Conservation (phyloP, 768 basidiomycete genomes). For the Tremella fuciformis region DNA sequence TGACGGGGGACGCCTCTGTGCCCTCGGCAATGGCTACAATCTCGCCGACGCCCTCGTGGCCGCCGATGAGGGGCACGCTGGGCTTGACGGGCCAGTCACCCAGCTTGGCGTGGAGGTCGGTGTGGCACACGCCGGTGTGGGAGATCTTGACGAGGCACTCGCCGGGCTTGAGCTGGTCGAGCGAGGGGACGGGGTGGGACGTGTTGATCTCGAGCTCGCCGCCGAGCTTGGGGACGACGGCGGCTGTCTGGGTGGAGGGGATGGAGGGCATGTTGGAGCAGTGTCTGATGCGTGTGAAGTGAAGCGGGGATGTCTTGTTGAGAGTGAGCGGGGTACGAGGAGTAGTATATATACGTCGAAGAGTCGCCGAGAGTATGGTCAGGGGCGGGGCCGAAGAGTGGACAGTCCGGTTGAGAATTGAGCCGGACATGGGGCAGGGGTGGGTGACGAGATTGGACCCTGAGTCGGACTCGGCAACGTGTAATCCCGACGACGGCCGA, state of each 20-base stretch:
- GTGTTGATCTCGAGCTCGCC: slow-evolving; percentile 19
- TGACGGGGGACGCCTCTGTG: slow-evolving; percentile 60
- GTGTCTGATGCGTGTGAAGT: background rate
- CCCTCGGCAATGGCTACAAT: slow-evolving; percentile 74
- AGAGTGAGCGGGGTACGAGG: too few relatives aligned
- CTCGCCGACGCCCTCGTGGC: slow-evolving; percentile 79
- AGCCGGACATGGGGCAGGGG: too few relatives aligned
- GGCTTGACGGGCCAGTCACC: slow-evolving; percentile 72
- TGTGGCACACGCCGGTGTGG: slow-evolving; percentile 78
- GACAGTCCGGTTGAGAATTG: too few relatives aligned
- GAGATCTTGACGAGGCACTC: slow-evolving; percentile 64
- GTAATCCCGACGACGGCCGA: too few relatives aligned
- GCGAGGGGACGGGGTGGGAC: slow-evolving; percentile 41
- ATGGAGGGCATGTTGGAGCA: slow-evolving; percentile 15
- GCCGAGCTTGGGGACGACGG: slow-evolving; percentile 20
- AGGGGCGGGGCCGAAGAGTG: too few relatives aligned
- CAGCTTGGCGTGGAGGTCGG: slow-evolving; percentile 68
- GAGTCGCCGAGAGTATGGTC: too few relatives aligned
- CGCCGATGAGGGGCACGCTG: slow-evolving; percentile 33
- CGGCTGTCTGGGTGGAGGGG: slow-evolving; percentile 36
- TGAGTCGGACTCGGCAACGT: too few relatives aligned
- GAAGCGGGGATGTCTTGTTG: too few relatives aligned
- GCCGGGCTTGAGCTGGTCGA: slow-evolving; percentile 41
- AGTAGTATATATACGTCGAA: too few relatives aligned
- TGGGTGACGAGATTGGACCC: too few relatives aligned